Percentiles rank a stretch among this genome's conserved stretches.
Conservation (phyloP, 176 grass and related monocot genomes). For the Bonia amplexicaulis region DNA sequence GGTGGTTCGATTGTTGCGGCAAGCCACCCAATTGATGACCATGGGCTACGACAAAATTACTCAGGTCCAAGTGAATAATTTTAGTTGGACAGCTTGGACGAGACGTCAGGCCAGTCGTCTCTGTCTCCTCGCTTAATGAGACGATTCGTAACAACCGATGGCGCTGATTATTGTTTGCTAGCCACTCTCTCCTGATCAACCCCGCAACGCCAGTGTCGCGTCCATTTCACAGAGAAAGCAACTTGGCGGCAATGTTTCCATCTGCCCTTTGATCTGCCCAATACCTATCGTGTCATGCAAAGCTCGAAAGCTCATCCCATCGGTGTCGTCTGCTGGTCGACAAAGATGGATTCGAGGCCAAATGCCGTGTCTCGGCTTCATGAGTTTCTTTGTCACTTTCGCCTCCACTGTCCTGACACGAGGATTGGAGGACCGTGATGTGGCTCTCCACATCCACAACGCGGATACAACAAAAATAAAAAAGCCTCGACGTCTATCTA, state of each 20-base stretch:
- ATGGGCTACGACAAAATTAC: background rate
- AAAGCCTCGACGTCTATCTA: background rate
- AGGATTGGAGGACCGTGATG: background rate
- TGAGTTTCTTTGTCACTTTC: background rate
- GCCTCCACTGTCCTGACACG: background rate
- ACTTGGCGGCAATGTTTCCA: background rate
- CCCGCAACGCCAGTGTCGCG: background rate
- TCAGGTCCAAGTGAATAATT: background rate
- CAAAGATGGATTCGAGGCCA: background rate
- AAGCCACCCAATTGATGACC: background rate
- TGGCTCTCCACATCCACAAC: background rate
- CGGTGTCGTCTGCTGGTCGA: background rate
- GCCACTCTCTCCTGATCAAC: background rate
- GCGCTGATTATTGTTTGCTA: background rate
- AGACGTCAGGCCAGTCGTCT: background rate
- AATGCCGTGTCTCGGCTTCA: background rate
- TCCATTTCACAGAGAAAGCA: constrained; percentile 1
- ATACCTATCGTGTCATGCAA: background rate
- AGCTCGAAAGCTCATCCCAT: background rate
- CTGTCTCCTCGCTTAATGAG: background rate
- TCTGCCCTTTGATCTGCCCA: background rate
- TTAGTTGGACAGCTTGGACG: background rate
- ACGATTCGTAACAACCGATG: background rate
- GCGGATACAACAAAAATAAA: background rate
- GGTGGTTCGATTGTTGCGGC: background rate